Percentiles rank a stretch among this genome's conserved stretches.
Evolutionary conservation across 352 stramenopile genomes (phyloP).

Genomic region (Globisporangium polare): DNA sequence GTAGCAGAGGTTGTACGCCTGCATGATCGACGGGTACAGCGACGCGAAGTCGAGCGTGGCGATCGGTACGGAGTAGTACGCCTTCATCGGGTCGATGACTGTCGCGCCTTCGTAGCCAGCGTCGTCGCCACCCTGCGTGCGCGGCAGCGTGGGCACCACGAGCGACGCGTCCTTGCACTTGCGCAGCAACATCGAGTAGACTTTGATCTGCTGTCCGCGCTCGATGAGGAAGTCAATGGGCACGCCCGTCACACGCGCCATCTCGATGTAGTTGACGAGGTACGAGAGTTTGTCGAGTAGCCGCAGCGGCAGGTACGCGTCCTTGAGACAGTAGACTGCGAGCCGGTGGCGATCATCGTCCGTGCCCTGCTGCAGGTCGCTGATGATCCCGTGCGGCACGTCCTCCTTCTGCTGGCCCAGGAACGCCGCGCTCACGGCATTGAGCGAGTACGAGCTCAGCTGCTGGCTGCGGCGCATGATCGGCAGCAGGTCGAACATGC

Average conservation of each 20-base stretch:
- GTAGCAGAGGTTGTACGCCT: conserved; percentile 99
- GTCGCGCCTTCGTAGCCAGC: conserved; percentile 97
- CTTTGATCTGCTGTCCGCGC: conserved; percentile 98
- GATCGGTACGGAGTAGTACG: conserved; percentile 99
- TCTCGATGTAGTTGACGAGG: conserved; percentile 99
- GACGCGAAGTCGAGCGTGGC: conserved; percentile 99
- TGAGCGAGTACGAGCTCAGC: conserved; percentile 98
- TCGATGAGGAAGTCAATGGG: conserved; percentile 97
- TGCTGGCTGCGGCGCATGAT: conserved; percentile 99
- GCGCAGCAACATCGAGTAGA: conserved; percentile 98
- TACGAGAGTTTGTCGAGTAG: conserved; percentile 99
- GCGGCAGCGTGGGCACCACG: conserved; percentile 95
- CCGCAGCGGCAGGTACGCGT: conserved; percentile 95
- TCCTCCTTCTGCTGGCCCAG: conserved; percentile 99
- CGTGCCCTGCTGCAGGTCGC: conserved; percentile 89
- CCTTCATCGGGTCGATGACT: conserved; percentile 99
- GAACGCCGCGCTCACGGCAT: conserved; percentile 97
- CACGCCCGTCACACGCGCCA: conserved; percentile 98
- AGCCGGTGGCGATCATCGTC: conserved; percentile 97
- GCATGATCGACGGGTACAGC: conserved; percentile 99
- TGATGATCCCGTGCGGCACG: conserved; percentile 99
- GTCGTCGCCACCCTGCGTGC: conserved; percentile 79
- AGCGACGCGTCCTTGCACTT: conserved; percentile 94
- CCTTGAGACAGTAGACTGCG: conserved; percentile 99
- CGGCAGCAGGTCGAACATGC: conserved; percentile 98